Base-by-base conservation (phyloP, 352 stramenopile genomes). In the Halophytophthora polymorphica region DNA sequence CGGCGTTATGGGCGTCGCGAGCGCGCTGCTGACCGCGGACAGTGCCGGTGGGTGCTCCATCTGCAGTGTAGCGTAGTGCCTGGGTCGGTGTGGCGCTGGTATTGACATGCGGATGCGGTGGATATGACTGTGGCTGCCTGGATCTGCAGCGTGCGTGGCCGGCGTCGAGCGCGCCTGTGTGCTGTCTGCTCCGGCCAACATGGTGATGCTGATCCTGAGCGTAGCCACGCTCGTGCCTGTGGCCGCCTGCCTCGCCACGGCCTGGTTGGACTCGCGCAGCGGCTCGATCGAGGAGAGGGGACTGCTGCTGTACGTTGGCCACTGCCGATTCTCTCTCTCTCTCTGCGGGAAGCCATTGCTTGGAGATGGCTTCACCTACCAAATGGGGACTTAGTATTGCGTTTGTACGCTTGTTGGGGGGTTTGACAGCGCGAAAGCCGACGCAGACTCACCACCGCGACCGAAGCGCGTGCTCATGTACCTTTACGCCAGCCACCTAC, bases 401-500 rank as follows among this genome's bases (percentile, higher is more conserved):
- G 10, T 3, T 15, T 46, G 15, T 50, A 19, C 18, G 38, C 39
- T 56, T n/a, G 42, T 40, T 21, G 28, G 6, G 13, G 4, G 10
- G 25, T 12, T n/a, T 4, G 43, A 35, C 13, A 43, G 12, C 12
- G 46, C 34, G 7, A 39, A 35, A 22, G 37, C 17, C 36, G 46
- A 40, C 6, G 39, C 29, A 45, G 22, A 33, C n/a, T 45, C 53
- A 21, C 50, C 53, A 1, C 44, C 40, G 19, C 58, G 39, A 17
- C 53, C 63, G 18, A 63, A 62, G 40, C 77, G 79, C 7, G 61
- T 89, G 33, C 59, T 68, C 43, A 69, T 70, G 56, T 92, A 90
- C 29, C 67, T 93, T 41, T 93, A 92, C 51, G 74, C 67, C 18
- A 73, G 69, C 44, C 82, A 91, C 51, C 72, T 91, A 19, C 46